Evolutionary conservation across 805 yeast species (phyloP), one percentile per base, ranked within the genome.

Genomic region (Teunomyces atbi): DNA sequence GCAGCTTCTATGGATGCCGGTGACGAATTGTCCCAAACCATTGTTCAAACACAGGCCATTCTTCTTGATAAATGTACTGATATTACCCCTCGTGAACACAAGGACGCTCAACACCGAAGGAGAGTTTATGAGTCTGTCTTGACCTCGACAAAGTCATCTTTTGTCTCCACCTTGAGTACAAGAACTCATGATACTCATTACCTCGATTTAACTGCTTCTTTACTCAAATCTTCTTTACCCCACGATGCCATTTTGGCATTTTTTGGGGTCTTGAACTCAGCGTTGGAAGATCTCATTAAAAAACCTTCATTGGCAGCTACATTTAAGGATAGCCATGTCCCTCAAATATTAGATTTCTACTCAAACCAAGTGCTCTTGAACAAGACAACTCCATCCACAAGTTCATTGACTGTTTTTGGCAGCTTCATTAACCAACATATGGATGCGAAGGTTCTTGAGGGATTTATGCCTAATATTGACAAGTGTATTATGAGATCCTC

Each of bases 401-500:
- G 60, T 58, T 47, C 69, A 48, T 48, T 74, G 59, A 49, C 51
- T n/a, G 51, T 62, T 16, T 69, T 83, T 41, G 72, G 71, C n/a
- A 61, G 66, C 5, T 78, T 80, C 52, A 61, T 82, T 19, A 56
- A 60, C 13, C 74, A 74, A 29, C 75, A 69, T 51, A 57, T 83
- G 12, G 59, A 64, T 3, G 61, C 59, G 16, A 39, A 37, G 23
- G 20, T 19, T 18, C 28, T 47, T 4, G 50, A 64, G 1, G 44
- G 52, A 5, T 56, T 86, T 13, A 64, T 81, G 5, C 89, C 95
- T 1, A 74, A 78, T 15, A 56, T 91, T 41, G 91, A 87, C 56
- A 89, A 86, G 59, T 78, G 91, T 1, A 72, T 85, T 42, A 70
- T 91, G 52, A 78, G 96, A 62, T 81, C 95, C 2, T 84, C 96